Evolutionary conservation across 306 rosid genomes (phyloP).

Genomic region (Inga laurina): DNA sequence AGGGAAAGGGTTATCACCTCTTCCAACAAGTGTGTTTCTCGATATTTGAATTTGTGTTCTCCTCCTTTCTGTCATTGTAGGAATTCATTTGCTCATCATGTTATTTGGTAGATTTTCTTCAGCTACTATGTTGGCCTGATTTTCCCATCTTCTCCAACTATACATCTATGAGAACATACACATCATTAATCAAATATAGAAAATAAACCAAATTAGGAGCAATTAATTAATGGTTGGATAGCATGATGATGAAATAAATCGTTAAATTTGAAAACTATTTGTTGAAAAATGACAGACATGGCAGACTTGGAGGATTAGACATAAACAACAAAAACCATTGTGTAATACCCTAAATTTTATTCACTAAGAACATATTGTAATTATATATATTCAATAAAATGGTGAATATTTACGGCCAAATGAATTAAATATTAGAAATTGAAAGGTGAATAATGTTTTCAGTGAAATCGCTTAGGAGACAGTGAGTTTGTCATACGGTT

Average conservation of each 20-base stretch:
- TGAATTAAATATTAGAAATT: too few species aligned
- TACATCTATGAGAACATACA: conserved; percentile 59
- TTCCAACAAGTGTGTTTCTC: too few species aligned
- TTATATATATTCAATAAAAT: too few species aligned
- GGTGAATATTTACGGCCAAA: too few species aligned
- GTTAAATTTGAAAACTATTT: background rate
- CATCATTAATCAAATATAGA: conserved; percentile 1
- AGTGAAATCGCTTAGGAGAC: too few species aligned
- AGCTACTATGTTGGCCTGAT: conserved; percentile 39
- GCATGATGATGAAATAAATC: background rate
- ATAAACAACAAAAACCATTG: conserved; percentile 12
- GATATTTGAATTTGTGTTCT: too few species aligned
- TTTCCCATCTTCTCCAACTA: conserved; percentile 97
- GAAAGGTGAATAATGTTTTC: too few species aligned
- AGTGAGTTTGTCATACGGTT: too few species aligned
- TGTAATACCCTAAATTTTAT: too few species aligned
- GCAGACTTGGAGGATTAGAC: background rate
- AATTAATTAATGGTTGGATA: background rate
- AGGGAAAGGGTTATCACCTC: too few species aligned
- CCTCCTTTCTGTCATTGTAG: conserved; percentile 11
- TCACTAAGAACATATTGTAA: too few species aligned
- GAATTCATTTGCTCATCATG: conserved; percentile 3
- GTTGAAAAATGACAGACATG: background rate
- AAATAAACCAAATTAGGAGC: conserved; percentile 14
- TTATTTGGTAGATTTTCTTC: conserved; percentile 72